Conservation (phyloP, 1,284 basidiomycete species). For the Ustilago curta region DNA sequence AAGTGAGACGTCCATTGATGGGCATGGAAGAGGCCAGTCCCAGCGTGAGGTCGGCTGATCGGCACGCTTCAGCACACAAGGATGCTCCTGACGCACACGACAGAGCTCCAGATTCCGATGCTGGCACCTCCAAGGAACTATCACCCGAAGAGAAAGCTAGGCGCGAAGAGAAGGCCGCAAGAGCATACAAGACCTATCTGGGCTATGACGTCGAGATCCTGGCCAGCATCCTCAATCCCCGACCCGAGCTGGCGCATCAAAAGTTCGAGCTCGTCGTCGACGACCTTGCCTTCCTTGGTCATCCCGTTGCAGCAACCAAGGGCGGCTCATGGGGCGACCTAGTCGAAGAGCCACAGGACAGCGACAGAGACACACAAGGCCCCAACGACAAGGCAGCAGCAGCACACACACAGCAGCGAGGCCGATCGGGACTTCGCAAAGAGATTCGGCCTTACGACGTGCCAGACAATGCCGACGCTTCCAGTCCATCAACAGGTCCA, state of each 20-base stretch:
- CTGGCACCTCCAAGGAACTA: slow-evolving; percentile 40
- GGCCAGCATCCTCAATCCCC: slow-evolving; percentile 82
- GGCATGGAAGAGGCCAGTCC: slow-evolving; percentile 30
- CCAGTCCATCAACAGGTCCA: neutral
- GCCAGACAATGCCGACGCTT: slow-evolving; percentile 7
- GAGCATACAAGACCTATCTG: slow-evolving; percentile 74
- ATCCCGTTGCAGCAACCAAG: slow-evolving; percentile 84
- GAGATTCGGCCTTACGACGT: slow-evolving; percentile 40
- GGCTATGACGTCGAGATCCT: slow-evolving; percentile 85
- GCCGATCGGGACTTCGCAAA: slow-evolving; percentile 41
- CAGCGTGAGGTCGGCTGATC: slow-evolving; percentile 32
- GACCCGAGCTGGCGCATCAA: slow-evolving; percentile 85
- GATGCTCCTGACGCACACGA: slow-evolving; percentile 26
- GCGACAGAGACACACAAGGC: slow-evolving; percentile 1
- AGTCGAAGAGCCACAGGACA: slow-evolving; percentile 3
- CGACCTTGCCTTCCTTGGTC: slow-evolving; percentile 92
- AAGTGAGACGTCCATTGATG: slow-evolving; percentile 19
- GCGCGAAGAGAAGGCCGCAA: slow-evolving; percentile 39
- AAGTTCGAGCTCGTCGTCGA: slow-evolving; percentile 93
- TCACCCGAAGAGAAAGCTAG: slow-evolving; percentile 45
- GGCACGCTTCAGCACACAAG: slow-evolving; percentile 22
- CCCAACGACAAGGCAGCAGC: slow-evolving; percentile 3
- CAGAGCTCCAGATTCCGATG: slow-evolving; percentile 37
- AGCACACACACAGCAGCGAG: slow-evolving; percentile 19
- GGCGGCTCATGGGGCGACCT: slow-evolving; percentile 30